Evolutionary conservation across 176 grass and related monocot species (phyloP), one percentile per base, ranked within the genome.

Genomic region (Aegilops umbellulata): DNA sequence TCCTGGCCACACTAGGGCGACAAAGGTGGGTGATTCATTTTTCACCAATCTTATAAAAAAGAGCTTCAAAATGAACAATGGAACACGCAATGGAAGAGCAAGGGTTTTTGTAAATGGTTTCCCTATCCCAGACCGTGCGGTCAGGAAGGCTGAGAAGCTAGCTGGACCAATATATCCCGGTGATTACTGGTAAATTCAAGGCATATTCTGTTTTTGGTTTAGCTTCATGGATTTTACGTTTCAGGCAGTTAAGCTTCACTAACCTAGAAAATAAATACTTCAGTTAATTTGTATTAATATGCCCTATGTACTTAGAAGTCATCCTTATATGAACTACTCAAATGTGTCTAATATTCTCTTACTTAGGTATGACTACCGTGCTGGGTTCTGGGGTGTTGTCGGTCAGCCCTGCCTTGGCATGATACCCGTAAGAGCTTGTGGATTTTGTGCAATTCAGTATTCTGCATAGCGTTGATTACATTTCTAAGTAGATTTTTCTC

Each of bases 381-480:
- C 93, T 93, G 94, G 97, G 46, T 99, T 96, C 89, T 99, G 97
- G 97, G 94, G 97, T 65, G 84, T 93, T 24, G 90, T 91, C 34
- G 92, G 97, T 8, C 87, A 81, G 61, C 72, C 89, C 77, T 99
- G 97, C 82, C 93, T 94, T 80, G 94, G 97, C 86, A 99, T 99
- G 84, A 96, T 99, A 91, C 94, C 92, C 32, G 94, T 99, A 94
- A 96, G 97, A 53, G 46, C 16, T 85, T 31, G 27, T 84, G 19
- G 39, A 88, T 49, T 76, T 76, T 75, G 23, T 64, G 51, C 27
- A 62, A 80, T 47, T 31, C 9, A 15, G 35, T 62, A 70, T 25
- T 19, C 19, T 30, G 3, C 57, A 80, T 12, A 51, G 1, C 30
- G 38, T 41, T 16, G 64, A 58, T 74, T 39, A 57, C 24, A 83